Evolutionary conservation across 2,329 filamentous ascomycete species (phyloP).

Genomic region (Xylariaceae sp.): DNA sequence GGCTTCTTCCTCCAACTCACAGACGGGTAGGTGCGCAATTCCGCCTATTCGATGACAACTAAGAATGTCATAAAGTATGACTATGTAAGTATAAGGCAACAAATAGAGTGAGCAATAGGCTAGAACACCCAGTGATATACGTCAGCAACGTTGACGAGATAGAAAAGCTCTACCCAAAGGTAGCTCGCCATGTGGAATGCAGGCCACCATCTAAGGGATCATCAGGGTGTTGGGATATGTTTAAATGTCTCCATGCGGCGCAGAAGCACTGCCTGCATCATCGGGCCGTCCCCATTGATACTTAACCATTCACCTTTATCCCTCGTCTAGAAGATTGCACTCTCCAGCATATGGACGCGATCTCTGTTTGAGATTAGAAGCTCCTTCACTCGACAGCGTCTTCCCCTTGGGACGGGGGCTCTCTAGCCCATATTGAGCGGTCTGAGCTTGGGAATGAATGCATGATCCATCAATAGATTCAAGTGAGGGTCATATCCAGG

Average conservation of each 20-base stretch:
- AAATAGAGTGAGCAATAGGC: neutral
- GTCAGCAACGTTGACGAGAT: neutral
- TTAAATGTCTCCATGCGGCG: slow-evolving; percentile 8
- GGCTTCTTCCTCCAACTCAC: neutral
- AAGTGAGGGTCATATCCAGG: neutral
- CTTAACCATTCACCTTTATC: too few species aligned
- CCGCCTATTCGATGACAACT: neutral
- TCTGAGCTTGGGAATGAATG: neutral
- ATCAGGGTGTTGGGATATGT: slow-evolving; percentile 19
- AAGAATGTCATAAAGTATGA: neutral
- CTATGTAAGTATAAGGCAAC: too few species aligned
- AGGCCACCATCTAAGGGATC: slow-evolving; percentile 9
- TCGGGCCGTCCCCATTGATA: slow-evolving; percentile 24
- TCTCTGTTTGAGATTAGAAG: slow-evolving; percentile 8
- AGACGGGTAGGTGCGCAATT: neutral
- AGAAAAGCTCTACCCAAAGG: neutral
- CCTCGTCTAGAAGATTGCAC: slow-evolving; percentile 17
- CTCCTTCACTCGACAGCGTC: neutral
- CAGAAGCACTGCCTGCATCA: slow-evolving; percentile 22
- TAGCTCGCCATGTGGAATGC: neutral
- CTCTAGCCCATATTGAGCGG: neutral
- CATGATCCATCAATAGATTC: neutral
- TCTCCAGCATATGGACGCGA: slow-evolving; percentile 16
- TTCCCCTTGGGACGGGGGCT: neutral
- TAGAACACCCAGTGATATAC: neutral